Conservation (phyloP, 306 rosid genomes). For the Castanopsis chinensis region DNA sequence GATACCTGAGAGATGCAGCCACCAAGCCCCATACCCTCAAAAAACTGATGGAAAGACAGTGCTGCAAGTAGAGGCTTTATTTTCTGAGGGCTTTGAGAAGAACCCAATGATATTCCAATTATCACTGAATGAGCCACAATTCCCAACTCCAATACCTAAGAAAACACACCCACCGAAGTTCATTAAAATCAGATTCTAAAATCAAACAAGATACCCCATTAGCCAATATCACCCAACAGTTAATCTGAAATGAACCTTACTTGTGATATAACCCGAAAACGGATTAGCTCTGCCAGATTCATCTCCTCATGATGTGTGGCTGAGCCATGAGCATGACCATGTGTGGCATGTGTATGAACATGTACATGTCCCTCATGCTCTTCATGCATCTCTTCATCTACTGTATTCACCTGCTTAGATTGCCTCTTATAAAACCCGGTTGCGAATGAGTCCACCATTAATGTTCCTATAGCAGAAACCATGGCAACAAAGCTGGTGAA, state of each 20-base stretch:
- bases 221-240: neutral
- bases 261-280: conserved; percentile 76
- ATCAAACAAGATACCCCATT: neutral
- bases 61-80: conserved; percentile 69
- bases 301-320: conserved; percentile 24
- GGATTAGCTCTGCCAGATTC: conserved; percentile 40
- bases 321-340: conserved; percentile 92
- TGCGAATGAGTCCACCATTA: conserved; percentile 69
- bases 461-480: conserved; percentile 56
- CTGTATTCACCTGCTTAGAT: conserved; percentile 33
- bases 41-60: conserved; percentile 81
- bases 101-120: conserved; percentile 71
- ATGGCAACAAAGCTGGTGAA: conserved; percentile 62
- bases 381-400: conserved; percentile 47
- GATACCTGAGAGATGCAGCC: conserved; percentile 83
- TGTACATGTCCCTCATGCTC: conserved; percentile 75
- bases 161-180: neutral
- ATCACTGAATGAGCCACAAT: conserved; percentile 85
- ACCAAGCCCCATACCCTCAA: conserved; percentile 93
- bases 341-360: conserved; percentile 89
- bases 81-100: conserved; percentile 45
- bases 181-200: neutral
- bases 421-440: conserved; percentile 50
- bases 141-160: conserved; percentile 73
- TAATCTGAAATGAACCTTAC: conserved; percentile 29